Evolutionary conservation across 2,329 filamentous ascomycete genomes (phyloP), one percentile per base, ranked within the genome.

Genomic region (Alternaria viburni): DNA sequence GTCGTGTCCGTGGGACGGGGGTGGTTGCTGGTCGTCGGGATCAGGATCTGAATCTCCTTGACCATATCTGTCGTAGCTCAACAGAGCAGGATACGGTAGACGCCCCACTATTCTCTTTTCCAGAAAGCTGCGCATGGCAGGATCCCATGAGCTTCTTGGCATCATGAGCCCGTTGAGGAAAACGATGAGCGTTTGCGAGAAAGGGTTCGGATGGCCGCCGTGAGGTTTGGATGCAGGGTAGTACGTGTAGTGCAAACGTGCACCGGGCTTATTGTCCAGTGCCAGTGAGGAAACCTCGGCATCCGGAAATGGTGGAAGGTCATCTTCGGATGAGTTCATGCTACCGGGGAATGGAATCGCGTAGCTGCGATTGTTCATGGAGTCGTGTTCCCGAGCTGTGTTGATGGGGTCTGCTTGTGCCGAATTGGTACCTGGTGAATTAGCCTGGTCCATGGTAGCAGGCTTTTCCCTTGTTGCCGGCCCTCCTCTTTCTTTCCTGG

Each of bases 11-110:
- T 86, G 79, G 30, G 74, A 77, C 21, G 75, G 74, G 4, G 70
- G 74, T 13, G 69, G 70, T 9, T 80, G 67, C 46, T 62, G 57
- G 51, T 80, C 77, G 43, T 68, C 65, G 13, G 77, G 82, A 52
- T 88, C 85, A 4, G 75, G 72, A n/a, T 86, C 85, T 51, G 72
- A 83, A 68, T 78, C 83, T 10, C 86, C 86, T 72, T 89, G 87
- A 9, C 87, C 86, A 67, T 84, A 88, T 45, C 87, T 85, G 73
- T 89, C 87, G 65, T 88, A 89, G 47, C 83, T 83, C 4, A 89
- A 77, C 17, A 88, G 72, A 13, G 79, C 77, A 1, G 83, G 83
- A 54, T 79, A 77, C 10, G 74, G 67, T 3, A 74, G 59, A 6
- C 70, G 61, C 46, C 67, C 43, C 36, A 49, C 59, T 11, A 74